A percentile compares a stretch with the other conserved stretches of the same genome.
phyloP scores from a whole-genome alignment of 768 basidiomycete genomes.

The Xerocomellus amylosporus region DNA sequence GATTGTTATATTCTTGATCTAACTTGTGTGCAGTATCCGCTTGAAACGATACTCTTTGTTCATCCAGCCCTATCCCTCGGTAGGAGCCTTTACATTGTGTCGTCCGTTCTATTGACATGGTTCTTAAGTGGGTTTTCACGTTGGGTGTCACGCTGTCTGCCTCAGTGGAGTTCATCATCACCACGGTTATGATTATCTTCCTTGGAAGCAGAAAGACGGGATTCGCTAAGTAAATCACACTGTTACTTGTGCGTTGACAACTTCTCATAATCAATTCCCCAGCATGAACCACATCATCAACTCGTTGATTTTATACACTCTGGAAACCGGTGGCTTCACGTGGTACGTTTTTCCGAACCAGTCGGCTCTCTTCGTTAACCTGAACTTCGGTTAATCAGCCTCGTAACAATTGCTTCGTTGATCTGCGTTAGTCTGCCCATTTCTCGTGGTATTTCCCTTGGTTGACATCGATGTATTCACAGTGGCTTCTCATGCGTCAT shows the following conservation, averaged over 20 bases:
- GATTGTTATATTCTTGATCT: neutral
- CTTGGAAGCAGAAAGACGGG: constrained; percentile 32
- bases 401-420: constrained; percentile 34
- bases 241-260: neutral
- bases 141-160: constrained; percentile 32
- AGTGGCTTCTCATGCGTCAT: constrained; percentile 36
- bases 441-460: neutral
- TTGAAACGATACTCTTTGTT: constrained; percentile 30
- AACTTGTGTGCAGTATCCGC: constrained; percentile 16
- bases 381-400: constrained; percentile 11
- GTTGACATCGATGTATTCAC: neutral
- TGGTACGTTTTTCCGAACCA: constrained; percentile 24
- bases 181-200: constrained; percentile 30
- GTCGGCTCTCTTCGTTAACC: neutral
- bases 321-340: constrained; percentile 52
- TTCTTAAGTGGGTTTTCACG: constrained; percentile 31
- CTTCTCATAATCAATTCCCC: neutral
- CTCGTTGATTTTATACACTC: constrained; percentile 46
- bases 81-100: neutral
- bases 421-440: constrained; percentile 26
- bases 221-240: constrained; percentile 23
- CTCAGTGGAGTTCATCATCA: constrained; percentile 34
- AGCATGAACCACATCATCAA: constrained; percentile 52
- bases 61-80: constrained; percentile 32
- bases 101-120: neutral